Evolutionary conservation across 306 rosid species (phyloP).

Genomic region (Castanea sativa): DNA sequence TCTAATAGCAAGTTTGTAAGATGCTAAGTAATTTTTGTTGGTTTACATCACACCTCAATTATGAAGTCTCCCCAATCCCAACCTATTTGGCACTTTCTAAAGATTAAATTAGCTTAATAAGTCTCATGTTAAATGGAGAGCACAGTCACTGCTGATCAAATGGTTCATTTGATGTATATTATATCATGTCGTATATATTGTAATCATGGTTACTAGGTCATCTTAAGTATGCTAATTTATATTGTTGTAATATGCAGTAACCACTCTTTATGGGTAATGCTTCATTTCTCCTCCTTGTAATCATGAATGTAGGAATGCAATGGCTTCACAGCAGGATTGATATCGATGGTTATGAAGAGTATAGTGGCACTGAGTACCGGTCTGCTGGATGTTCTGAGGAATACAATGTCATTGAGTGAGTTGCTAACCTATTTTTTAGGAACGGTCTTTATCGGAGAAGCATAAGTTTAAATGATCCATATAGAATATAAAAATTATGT

Average conservation of each 20-base stretch:
- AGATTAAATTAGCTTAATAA: neutral
- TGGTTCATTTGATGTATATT: neutral
- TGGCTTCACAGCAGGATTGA: constrained; percentile 93
- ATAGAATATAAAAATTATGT: constrained; percentile 1
- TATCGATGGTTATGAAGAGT: constrained; percentile 85
- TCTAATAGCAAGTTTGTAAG: too few relatives aligned
- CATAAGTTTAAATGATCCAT: constrained; percentile 1
- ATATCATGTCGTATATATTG: neutral
- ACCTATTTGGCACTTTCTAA: neutral
- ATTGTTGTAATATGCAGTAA: neutral
- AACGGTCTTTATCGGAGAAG: neutral
- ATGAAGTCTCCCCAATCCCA: neutral
- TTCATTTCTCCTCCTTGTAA: neutral
- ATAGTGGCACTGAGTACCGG: constrained; percentile 78
- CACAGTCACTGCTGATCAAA: neutral
- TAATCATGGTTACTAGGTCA: neutral
- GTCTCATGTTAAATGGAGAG: neutral
- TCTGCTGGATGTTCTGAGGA: constrained; percentile 97
- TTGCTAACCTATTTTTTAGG: constrained; percentile 12
- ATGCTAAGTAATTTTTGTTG: neutral
- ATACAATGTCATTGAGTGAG: constrained; percentile 69
- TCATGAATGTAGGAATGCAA: constrained; percentile 54
- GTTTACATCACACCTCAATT: neutral
- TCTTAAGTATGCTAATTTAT: constrained; percentile 6
- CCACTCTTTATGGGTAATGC: constrained; percentile 11